Base-by-base conservation (phyloP, 805 yeast species). In the Barnettozyma botsteinii region DNA sequence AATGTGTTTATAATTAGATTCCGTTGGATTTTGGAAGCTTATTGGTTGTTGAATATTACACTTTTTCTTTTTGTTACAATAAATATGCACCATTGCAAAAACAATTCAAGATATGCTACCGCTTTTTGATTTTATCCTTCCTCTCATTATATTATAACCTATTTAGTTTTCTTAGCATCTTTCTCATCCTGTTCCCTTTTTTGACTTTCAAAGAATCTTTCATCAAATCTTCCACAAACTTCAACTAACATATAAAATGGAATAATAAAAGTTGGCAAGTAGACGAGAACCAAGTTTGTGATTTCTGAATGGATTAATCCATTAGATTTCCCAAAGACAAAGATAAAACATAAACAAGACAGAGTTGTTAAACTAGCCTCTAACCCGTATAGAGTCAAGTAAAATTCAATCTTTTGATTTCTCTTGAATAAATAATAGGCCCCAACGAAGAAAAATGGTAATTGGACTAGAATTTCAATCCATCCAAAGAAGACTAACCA, bases 331-430 rank as follows among this genome's bases (percentile, higher is more conserved):
- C 65, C 61, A 11, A 65, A 56, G 2, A 50, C 23, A 15, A 51
- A 50, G 13, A 80, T 69, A 50, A 75, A 71, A n/a, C 70, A 56
- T 47, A 84, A 61, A 57, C 97, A 91, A 19, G 79, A 74, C 27
- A 79, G 59, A 0, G 96, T 87, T 5, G 96, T 87, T 37, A 83
- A 65, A 4, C 81, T 65, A 0, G 97, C 98, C 54, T 86, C 87
- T 51, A 84, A 72, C 4, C 91, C 96, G 59, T 93, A 91, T 6
- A 80, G 52, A 12, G 76, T 62, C 48, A 81, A 59, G 55, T 67
- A 69, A 19, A 64, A 59, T 41, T 69, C 69, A 14, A 66, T 54
- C 15, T 52, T 50, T 5, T 45, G 60, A 64, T 47, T 60, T 60
- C 68, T 62, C 24, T 51, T 49, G 37, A 44, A 41, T 24, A 72